Base-by-base conservation (phyloP, 345 rosid species). In the Mangifera indica region DNA sequence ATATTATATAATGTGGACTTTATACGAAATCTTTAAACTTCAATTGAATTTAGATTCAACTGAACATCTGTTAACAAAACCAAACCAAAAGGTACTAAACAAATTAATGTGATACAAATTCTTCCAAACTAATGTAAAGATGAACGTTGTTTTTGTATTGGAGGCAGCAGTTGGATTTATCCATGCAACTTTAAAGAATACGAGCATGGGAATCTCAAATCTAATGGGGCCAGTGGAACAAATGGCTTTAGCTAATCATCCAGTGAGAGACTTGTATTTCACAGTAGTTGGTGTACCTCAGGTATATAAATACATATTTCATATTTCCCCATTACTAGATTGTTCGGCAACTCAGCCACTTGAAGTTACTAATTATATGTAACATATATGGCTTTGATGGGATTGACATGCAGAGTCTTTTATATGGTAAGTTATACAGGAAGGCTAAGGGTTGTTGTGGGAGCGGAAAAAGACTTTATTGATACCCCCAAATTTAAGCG, bases 141-240 rank as follows among this genome's bases (percentile, higher is more conserved):
- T 37, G 5, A 37, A 37, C 7, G 42, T 37, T 37, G 9, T 6
- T 37, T 37, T 37, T 37, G 37, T 34, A 37, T 7, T 14, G 15
- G 20, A 64, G 68, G 54, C 34, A 5, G 68, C 53, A 1, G 68
- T 54, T 5, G 14, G 54, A 45, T 64, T 11, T 44, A 45, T 64
- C 9, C 63, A 61, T 22, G 26, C 60, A 58, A 70, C 80, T 22
- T 4, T 71, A 12, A 66, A 45, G 68, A 81, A 75, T 32, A 45
- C 79, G 8, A 84, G 87, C 78, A 77, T 80, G 77, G 42, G 51
- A 37, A 65, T 84, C 8, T 48, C 87, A 63, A 84, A 84, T 62
- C 15, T 84, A 2, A 69, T 80, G 9, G 87, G 87, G 15, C 85
- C 87, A 2, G 42, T 69, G 24, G 85, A 82, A 25, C 51, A 71